phyloP scores from a whole-genome alignment of 148 eudicot genomes.

The Silene conica region DNA sequence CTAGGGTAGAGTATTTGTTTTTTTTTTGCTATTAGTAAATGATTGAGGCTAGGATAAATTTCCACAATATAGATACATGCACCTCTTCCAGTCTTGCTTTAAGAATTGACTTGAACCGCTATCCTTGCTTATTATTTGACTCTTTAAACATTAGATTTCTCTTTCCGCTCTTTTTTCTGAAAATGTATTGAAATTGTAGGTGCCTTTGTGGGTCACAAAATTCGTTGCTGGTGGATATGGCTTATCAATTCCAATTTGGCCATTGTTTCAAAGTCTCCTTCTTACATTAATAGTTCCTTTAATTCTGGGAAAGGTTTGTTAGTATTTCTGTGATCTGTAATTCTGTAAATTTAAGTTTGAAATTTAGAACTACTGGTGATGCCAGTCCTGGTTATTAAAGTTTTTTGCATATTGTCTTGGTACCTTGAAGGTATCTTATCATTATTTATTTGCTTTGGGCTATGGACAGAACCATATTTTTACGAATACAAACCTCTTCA shows the following conservation, averaged over 20 bases:
- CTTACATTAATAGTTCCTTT: constrained; percentile 34
- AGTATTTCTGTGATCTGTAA: not conserved
- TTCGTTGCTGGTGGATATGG: constrained; percentile 38
- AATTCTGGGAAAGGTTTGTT: constrained; percentile 36
- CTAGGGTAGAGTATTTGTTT: no score
- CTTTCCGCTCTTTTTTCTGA: not conserved
- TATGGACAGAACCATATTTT: not conserved
- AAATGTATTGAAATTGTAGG: constrained; percentile 23
- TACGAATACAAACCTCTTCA: not conserved
- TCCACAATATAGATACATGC: not conserved
- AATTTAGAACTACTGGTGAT: not conserved
- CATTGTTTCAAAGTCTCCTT: constrained; percentile 34
- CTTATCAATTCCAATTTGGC: constrained; percentile 35
- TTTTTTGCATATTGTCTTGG: not conserved
- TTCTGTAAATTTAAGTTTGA: no score
- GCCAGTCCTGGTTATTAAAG: not conserved
- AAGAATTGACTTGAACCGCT: not conserved
- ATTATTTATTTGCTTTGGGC: not conserved
- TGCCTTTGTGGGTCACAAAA: constrained; percentile 40
- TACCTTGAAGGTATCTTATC: not conserved
- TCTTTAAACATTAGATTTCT: not conserved
- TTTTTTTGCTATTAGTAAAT: no score
- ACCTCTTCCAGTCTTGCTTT: not conserved
- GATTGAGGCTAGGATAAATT: no score
- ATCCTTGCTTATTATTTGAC: not conserved